Base-by-base conservation (phyloP, 345 rosid species). In the Populus davidiana region DNA sequence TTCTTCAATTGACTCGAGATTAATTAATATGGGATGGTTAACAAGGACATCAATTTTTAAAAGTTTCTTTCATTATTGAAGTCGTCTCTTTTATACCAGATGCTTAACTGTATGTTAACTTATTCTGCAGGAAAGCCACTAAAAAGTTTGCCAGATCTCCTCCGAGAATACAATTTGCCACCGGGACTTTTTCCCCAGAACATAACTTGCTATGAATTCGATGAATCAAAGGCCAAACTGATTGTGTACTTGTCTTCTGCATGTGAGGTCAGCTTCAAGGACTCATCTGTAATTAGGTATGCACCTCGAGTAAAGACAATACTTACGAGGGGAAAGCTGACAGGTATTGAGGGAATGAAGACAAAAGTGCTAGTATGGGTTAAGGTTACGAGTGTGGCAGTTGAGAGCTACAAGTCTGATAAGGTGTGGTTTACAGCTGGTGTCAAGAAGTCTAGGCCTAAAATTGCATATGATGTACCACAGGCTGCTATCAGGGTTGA, bases 351-450 rank as follows among this genome's bases (percentile, higher is more conserved):
- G 84, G 99, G 99, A 64, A 91, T 93, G 96, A 96, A 96, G 90
- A 96, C 98, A 4, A 93, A 96, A 86, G 91, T 91, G 41, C 87
- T 96, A 2, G 97, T 96, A 11, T 93, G 97, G 98, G 97, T 92
- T 54, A 93, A 96, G 85, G 90, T 96, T 70, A 90, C 99, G 6
- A 81, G 87, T 25, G 82, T 96, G n/a, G 75, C 96, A 3, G 86
- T 91, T 0, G 99, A 92, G 81, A 83, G 90, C 79, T 87, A 79
- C 44, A 93, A 92, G 77, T 92, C 99, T 2, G 98, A 96, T 81
- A 96, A 93, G 88, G 87, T 96, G 5, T 96, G 98, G 94, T 92
- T 96, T 72, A 92, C 97, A 9, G 98, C 99, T 0, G 97, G 99
- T 59, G 94, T 93, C 39, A 93, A 87, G 91, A 93, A 93, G 81